Evolutionary conservation across 2,329 filamentous ascomycete species (phyloP), one percentile per base, ranked within the genome.

Genomic region (Cryphonectria carpinicola): DNA sequence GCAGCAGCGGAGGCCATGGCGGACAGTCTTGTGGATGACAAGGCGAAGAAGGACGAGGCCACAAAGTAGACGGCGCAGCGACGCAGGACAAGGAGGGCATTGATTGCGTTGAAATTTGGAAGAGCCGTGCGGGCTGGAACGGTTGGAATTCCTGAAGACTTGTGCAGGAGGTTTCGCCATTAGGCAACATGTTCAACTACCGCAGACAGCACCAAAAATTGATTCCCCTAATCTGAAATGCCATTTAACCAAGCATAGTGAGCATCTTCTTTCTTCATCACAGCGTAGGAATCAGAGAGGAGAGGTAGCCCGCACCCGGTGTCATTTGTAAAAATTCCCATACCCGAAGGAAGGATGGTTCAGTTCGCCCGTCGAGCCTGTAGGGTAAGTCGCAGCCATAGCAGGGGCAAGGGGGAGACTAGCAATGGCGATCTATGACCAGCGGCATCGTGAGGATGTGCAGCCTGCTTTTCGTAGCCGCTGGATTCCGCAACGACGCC

Each of bases 1-100:
- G 89, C 88, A 1, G 89, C 91, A 37, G 86, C 86, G 14, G 87
- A 88, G 77, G 87, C 87, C 19, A 89, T 89, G 86, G 81, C 85
- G 13, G 87, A 88, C 54, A 88, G 82, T 72, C 76, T 89, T 71
- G 84, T 87, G 56, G 82, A 84, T 56, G 80, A 79, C 54, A 81
- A 81, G 74, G 72, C 74, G 41, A 74, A 77, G 63, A 73, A 77
- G 69, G 76, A 76, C 17, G 71, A 76, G 25, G 74, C 75, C 6
- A 76, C 75, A 43, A 82, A 81, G 77, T 83, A 46, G 61, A 39
- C 25, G 11, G n/a, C 10, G 10, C 13, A 17, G 46, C 46, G 17
- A 7, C 43, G 17, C 19, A 22, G 22, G 17, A 22, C 41, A 4
- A 43, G 4, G 13, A 25, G 13, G 28, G 22, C 2, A 62, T 58